Conservation (phyloP, 176 grass and related monocot species). For the Echinochloa phyllopogon region DNA sequence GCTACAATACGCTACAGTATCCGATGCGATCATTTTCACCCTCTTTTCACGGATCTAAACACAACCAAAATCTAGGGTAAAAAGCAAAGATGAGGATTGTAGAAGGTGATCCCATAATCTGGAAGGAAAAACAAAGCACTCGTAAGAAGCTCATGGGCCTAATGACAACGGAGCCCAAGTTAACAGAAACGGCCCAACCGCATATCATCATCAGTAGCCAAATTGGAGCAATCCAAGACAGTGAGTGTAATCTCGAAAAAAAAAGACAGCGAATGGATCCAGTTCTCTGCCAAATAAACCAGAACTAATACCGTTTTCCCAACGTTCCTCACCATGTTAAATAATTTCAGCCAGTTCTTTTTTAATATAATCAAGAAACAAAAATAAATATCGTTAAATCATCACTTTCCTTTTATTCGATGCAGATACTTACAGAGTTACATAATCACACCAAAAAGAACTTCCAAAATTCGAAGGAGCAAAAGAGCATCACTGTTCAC, state of each 20-base stretch:
- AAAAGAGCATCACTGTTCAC: constrained; percentile 43
- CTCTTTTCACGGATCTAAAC: too few relatives aligned
- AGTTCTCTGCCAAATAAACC: background rate
- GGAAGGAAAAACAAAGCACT: too few relatives aligned
- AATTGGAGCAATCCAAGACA: background rate
- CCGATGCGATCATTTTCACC: too few relatives aligned
- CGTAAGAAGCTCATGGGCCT: background rate
- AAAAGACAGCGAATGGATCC: background rate
- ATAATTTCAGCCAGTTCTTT: background rate
- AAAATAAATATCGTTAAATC: background rate
- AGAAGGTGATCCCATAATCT: too few relatives aligned
- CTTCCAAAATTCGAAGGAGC: constrained; percentile 7
- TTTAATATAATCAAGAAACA: background rate
- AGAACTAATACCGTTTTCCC: background rate
- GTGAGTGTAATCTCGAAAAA: too few relatives aligned
- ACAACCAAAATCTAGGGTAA: too few relatives aligned
- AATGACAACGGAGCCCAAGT: background rate
- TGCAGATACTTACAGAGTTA: constrained; percentile 41
- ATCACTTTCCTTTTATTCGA: constrained; percentile 37
- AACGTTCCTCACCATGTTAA: background rate
- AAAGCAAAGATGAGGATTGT: too few relatives aligned
- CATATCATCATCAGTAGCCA: background rate
- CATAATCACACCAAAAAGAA: constrained; percentile 35
- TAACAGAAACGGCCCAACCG: background rate
- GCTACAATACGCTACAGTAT: too few relatives aligned